Conservation (phyloP, 805 yeast species). For the Ogataea naganishii region DNA sequence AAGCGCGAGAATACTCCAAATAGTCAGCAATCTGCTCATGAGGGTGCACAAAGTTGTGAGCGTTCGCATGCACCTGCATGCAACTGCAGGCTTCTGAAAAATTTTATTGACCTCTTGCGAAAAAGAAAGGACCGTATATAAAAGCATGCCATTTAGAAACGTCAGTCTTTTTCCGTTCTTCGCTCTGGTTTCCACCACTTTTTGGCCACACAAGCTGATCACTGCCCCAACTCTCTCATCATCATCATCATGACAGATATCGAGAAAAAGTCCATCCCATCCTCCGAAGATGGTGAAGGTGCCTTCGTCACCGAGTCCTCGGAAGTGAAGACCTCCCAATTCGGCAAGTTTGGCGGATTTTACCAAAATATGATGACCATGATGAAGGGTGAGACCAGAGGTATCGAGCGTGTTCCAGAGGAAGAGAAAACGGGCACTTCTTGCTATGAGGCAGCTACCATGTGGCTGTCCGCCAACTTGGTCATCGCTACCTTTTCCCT, state of each 20-base stretch:
- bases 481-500: constrained; percentile 76
- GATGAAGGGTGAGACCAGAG: constrained; percentile 51
- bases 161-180: no score
- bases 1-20: no score
- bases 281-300: constrained; percentile 13
- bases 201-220: no score
- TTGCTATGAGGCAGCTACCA: constrained; percentile 62
- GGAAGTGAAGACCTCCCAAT: constrained; percentile 8
- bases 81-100: no score
- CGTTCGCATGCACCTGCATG: no score
- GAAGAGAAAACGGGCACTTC: constrained; percentile 67
- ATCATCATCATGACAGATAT: constrained; percentile 11
- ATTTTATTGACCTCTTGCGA: no score
- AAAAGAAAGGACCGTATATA: no score
- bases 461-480: constrained; percentile 90
- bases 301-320: constrained; percentile 15
- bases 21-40: no score
- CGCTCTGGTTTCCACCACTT: no score
- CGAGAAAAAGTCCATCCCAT: constrained; percentile 19
- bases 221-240: no score
- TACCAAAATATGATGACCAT: constrained; percentile 17
- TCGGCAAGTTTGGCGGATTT: constrained; percentile 6
- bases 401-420: constrained; percentile 75
- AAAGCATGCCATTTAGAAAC: no score
- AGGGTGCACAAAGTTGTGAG: no score